A percentile compares a stretch with the other conserved stretches of the same genome.
phyloP scores from a whole-genome alignment of 129 eudicot genomes.

The Flaveria sonorensis region DNA sequence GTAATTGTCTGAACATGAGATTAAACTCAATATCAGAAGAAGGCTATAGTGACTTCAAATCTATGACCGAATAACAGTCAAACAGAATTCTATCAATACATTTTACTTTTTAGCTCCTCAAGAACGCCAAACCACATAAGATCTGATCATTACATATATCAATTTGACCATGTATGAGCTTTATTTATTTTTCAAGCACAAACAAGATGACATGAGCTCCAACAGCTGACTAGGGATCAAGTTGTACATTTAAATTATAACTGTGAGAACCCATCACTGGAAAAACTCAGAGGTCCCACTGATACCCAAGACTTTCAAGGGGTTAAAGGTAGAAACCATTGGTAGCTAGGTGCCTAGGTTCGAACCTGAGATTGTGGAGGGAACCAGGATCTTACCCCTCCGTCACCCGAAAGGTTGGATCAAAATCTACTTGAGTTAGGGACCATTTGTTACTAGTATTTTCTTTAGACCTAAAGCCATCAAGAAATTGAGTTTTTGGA shows the following conservation, averaged over 20 bases:
- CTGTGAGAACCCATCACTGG: not conserved
- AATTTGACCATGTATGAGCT: not conserved
- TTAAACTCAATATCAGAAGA: conserved; percentile 1
- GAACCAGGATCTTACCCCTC: not conserved
- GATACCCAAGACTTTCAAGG: not conserved
- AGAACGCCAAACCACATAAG: conserved; percentile 1
- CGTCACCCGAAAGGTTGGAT: not conserved
- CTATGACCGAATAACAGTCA: not conserved
- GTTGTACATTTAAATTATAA: not conserved
- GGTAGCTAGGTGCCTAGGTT: no score
- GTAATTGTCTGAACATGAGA: conserved; percentile 50
- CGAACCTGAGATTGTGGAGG: no score
- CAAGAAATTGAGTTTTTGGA: not conserved
- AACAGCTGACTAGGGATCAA: not conserved
- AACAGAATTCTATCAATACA: not conserved
- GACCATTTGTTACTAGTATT: not conserved
- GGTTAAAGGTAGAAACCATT: no score
- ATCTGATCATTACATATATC: conserved; percentile 5
- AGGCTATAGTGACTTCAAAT: not conserved
- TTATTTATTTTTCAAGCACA: conserved; percentile 1
- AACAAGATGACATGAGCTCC: not conserved
- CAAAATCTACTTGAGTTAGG: conserved; percentile 2
- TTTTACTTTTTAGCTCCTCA: not conserved
- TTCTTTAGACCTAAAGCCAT: not conserved
- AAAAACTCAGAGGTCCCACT: not conserved